Base-by-base conservation (phyloP, 1,284 basidiomycete genomes). In the Ceratobasidium sp. region DNA sequence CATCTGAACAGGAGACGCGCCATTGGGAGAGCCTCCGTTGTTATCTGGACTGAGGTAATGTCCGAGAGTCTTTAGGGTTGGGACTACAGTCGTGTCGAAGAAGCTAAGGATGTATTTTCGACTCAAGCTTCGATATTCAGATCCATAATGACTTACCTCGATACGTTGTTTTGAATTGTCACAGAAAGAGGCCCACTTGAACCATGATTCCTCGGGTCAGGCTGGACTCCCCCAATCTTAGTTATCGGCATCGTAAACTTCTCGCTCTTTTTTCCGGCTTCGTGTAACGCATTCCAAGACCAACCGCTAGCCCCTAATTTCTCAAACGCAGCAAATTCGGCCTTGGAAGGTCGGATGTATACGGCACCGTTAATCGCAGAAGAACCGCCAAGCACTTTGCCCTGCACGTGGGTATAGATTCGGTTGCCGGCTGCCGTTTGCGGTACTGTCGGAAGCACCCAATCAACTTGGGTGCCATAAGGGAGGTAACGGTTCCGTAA, bases 361-460 rank as follows among this genome's bases (percentile, higher is more conserved):
- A 76, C 57, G 32, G 66, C 54, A 25, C 65, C 65, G 51, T 77
- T 77, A 37, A 77, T 77, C 46, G 69, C 69, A 37, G 76, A 77
- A 46, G 76, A 73, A 25, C 70, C 76, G 49, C 76, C 76, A n/a
- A 77, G 76, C 22, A 70, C 70, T 56, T 74, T 73, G 25, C 76
- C 76, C 74, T 65, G 59, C 43, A 25, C 76, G 46, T 74, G 76
- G 40, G 46, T 67, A n/a, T 69, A 75, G 62, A 73, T 40, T 29
- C 62, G 62, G 52, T 78, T 78, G 67, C 81, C 79, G n/a, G 81
- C 81, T 0, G 78, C 74, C 8, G 67, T 68, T 76, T 84, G 83
- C 0, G 81, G 77, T 0, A 79, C 80, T 5, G 83, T 84, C 52
- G 80, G 49, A 78, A 81, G 83, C n/a, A 74, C 77, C 81, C 82